Conservation (phyloP, 306 rosid species). For the Acacia confusa region DNA sequence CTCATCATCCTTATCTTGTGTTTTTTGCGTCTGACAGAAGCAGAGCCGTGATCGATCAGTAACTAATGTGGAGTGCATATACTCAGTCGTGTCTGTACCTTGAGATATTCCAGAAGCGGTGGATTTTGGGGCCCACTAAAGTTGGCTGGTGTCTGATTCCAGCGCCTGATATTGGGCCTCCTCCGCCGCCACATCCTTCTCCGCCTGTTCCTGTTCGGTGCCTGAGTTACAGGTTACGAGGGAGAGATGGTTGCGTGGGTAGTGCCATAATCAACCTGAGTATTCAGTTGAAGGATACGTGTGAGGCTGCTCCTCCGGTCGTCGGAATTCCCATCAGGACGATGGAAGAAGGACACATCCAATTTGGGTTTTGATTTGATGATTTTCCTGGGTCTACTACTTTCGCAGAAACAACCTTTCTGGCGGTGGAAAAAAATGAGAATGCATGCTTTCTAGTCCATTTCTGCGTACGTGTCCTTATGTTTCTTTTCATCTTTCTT, state of each 20-base stretch:
- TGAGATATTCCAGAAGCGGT: constrained; percentile 42
- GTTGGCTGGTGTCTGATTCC: constrained; percentile 62
- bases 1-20: too few relatives aligned
- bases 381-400: neutral
- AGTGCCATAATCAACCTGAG: constrained; percentile 48
- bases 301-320: neutral
- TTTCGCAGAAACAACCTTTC: neutral
- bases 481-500: neutral
- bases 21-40: too few relatives aligned
- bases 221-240: constrained; percentile 66
- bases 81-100: constrained; percentile 41
- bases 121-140: constrained; percentile 39
- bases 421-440: neutral
- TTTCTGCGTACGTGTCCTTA: neutral
- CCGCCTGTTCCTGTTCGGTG: constrained; percentile 25
- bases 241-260: constrained; percentile 51
- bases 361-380: neutral
- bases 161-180: constrained; percentile 44
- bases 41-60: too few relatives aligned
- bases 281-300: constrained; percentile 10
- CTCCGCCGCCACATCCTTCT: constrained; percentile 18
- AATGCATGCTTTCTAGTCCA: neutral
- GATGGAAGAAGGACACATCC: neutral
- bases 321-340: neutral
- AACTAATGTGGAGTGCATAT: too few relatives aligned